A percentile compares a stretch with the other conserved stretches of the same genome.
Conservation (phyloP, 495 filamentous ascomycete genomes). For the Penicillium coprophilum region DNA sequence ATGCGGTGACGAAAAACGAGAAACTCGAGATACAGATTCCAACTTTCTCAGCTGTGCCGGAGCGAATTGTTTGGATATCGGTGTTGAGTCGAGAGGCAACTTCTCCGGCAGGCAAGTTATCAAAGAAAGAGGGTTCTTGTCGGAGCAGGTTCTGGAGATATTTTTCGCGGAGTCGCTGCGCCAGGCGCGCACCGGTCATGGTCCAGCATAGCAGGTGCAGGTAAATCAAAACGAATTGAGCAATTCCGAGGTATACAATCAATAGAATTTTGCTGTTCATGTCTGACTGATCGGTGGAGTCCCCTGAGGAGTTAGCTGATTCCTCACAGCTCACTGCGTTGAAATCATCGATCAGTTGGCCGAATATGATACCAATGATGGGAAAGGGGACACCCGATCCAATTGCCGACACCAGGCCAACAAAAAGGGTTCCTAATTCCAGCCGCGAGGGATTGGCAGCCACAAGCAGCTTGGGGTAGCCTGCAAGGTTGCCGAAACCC, state of each 20-base stretch:
- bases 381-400: slow-evolving; percentile 68
- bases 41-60: slow-evolving; percentile 67
- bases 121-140: slow-evolving; percentile 63
- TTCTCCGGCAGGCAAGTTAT: slow-evolving; percentile 55
- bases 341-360: slow-evolving; percentile 64
- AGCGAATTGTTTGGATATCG: slow-evolving; percentile 61
- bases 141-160: slow-evolving; percentile 58
- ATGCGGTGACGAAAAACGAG: slow-evolving; percentile 63
- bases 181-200: slow-evolving; percentile 59
- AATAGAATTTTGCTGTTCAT: slow-evolving; percentile 60
- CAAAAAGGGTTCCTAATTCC: slow-evolving; percentile 22
- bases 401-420: slow-evolving; percentile 53
- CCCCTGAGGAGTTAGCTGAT: slow-evolving; percentile 18
- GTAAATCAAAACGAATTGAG: slow-evolving; percentile 61
- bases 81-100: slow-evolving; percentile 60
- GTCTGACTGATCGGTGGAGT: slow-evolving; percentile 34
- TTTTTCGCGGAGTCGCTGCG: slow-evolving; percentile 58
- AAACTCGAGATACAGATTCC: slow-evolving; percentile 58
- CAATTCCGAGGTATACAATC: slow-evolving; percentile 63
- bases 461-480: slow-evolving; percentile 45
- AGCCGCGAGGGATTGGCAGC: slow-evolving; percentile 29
- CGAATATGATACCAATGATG: slow-evolving; percentile 66
- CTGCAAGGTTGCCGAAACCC: slow-evolving; percentile 35
- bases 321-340: slow-evolving; percentile 56
- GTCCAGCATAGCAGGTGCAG: slow-evolving; percentile 55